Base-by-base conservation (phyloP, 2,329 filamentous ascomycete species). In the Fonsecaea monophora region DNA sequence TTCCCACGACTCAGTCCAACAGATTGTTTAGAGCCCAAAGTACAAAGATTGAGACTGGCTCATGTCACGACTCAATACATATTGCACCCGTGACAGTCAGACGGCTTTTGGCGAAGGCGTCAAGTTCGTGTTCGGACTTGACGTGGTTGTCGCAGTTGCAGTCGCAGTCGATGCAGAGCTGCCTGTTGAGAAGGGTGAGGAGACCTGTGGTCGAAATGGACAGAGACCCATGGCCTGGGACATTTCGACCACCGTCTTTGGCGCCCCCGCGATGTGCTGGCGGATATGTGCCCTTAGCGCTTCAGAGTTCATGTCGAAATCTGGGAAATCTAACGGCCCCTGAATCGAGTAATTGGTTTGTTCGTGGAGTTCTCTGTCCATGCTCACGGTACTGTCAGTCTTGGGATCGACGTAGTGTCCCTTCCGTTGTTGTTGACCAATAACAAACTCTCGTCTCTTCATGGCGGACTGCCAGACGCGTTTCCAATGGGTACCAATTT, bases 401-500 rank as follows among this genome's bases (percentile, higher is more conserved):
- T 61, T 37, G 8, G 59, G 34, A 21, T 61, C 18, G n/a, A 6
- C 25, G 59, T 61, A 54, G 12, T 21, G 25, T 13, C 7, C 38
- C 37, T 53, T 45, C 32, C 18, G 38, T 15, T 56, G 15, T 15
- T 48, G 59, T 21, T 56, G 58, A n/a, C 50, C 58, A 12, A 66
- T 42, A n/a, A 68, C 42, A 32, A 65, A 66, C 13, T 58, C 50
- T 32, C 66, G 55, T 30, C 70, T 35, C 7, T 61, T 54, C 64
- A 70, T 68, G 34, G 63, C 70, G 5, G 34, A 21, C 15, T 66
- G 48, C 70, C 70, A 71, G 18, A 67, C 60, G 12, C 60, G 48
- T 45, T 64, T 62, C 68, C 71, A 72, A 34, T 70, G 68, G 10
- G 45, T 48, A 3, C 65, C 56, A 7, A 72, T 57, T 2, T 60